Evolutionary conservation across 2,329 filamentous ascomycete genomes (phyloP).

Genomic region (Claviceps pazoutovae): DNA sequence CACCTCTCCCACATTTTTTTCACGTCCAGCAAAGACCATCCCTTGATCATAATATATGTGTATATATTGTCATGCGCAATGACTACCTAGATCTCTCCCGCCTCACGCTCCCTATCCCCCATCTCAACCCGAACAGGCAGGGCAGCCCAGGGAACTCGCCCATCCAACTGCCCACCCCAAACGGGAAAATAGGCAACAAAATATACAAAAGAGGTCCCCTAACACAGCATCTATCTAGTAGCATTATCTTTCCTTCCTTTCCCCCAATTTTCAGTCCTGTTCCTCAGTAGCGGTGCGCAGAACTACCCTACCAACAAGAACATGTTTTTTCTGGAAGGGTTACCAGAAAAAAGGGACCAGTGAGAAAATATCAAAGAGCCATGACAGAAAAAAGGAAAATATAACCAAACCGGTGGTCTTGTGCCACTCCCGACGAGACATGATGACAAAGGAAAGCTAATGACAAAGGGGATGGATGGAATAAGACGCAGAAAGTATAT

Average conservation of each 20-base stretch:
- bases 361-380: too few relatives aligned
- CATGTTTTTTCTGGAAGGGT: not conserved
- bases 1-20: not conserved
- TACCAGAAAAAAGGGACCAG: not conserved
- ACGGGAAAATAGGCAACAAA: too few relatives aligned
- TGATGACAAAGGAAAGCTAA: constrained; percentile 11
- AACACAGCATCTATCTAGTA: too few relatives aligned
- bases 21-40: not conserved
- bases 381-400: constrained; percentile 1
- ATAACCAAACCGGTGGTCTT: not conserved
- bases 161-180: too few relatives aligned
- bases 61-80: not conserved
- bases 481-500: constrained; percentile 4
- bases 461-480: constrained; percentile 6
- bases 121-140: too few relatives aligned
- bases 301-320: not conserved
- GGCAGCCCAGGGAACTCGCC: too few relatives aligned
- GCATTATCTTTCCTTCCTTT: not conserved
- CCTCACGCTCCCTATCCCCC: too few relatives aligned
- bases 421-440: too few relatives aligned
- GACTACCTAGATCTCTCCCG: not conserved
- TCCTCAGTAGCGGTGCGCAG: too few relatives aligned
- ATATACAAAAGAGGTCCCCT: too few relatives aligned
- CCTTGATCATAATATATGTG: constrained; percentile 9
- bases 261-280: not conserved